These are phyloP conservation scores for Ramaria sp. DNA, from an alignment of 768 basidiomycete species.

Conservation along the genomic window DNA sequence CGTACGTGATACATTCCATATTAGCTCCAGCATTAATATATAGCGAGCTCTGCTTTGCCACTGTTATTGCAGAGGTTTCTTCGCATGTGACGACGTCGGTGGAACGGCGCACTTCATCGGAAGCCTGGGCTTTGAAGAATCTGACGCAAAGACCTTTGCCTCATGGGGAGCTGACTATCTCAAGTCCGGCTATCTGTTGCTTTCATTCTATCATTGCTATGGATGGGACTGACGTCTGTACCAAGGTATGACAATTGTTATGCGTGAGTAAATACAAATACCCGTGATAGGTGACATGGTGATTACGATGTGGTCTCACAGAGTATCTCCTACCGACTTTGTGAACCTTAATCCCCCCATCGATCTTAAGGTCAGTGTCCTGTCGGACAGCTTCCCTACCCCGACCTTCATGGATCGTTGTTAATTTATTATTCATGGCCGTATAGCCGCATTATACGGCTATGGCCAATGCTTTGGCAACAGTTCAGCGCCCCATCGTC, in stretches of 20 bases:
- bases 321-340: conserved; percentile 32
- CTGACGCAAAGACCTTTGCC: conserved; percentile 37
- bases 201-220: neutral
- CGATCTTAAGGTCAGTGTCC: conserved; percentile 15
- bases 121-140: conserved; percentile 34
- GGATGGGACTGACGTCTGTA: neutral
- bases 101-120: conserved; percentile 35
- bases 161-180: conserved; percentile 32
- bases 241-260: conserved; percentile 38
- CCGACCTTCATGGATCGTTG: neutral
- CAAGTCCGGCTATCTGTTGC: conserved; percentile 20
- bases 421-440: neutral
- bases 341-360: conserved; percentile 36
- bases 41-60: too few species aligned
- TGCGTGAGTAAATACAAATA: conserved; percentile 17
- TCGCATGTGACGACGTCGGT: conserved; percentile 35
- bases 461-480: conserved; percentile 36
- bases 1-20: conserved; percentile 4
- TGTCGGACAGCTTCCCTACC: neutral
- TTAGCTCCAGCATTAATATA: neutral
- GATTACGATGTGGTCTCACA: neutral
- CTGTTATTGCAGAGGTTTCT: conserved; percentile 25
- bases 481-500: conserved; percentile 35
- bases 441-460: conserved; percentile 30
- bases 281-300: neutral